phyloP scores from a whole-genome alignment of 2,329 filamentous ascomycete genomes.

The Claviceps monticola region DNA sequence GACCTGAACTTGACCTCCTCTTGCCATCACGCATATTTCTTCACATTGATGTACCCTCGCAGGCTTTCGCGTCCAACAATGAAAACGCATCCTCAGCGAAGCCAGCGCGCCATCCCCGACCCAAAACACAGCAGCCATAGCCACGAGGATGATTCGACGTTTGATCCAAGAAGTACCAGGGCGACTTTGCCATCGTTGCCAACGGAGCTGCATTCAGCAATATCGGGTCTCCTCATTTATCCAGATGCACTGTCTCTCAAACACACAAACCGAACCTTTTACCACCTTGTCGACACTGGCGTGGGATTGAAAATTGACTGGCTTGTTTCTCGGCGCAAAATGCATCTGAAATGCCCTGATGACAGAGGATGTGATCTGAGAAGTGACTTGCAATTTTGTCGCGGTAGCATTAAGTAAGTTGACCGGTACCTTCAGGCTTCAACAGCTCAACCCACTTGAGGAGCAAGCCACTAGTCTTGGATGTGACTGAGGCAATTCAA shows the following conservation, averaged over 20 bases:
- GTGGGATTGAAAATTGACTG: slow-evolving; percentile 53
- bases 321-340: slow-evolving; percentile 48
- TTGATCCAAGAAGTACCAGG: background rate
- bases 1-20: too few relatives aligned
- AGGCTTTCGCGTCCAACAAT: background rate
- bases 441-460: background rate
- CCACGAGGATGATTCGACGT: too few relatives aligned
- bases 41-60: background rate
- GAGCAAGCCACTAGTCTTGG: background rate
- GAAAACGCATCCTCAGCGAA: background rate
- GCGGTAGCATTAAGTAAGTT: slow-evolving; percentile 43
- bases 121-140: background rate
- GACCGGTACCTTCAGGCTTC: background rate
- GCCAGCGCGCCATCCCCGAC: background rate
- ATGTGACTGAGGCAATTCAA: background rate
- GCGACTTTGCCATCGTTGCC: slow-evolving; percentile 29
- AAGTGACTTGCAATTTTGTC: slow-evolving; percentile 45
- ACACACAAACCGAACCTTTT: slow-evolving; percentile 50
- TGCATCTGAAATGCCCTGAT: slow-evolving; percentile 53
- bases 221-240: slow-evolving; percentile 47
- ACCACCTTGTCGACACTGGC: slow-evolving; percentile 49
- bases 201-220: slow-evolving; percentile 52
- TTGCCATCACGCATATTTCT: too few relatives aligned
- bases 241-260: slow-evolving; percentile 60
- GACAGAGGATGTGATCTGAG: slow-evolving; percentile 41